Conservation (phyloP, 2,329 filamentous ascomycete species). For the Monosporascus sp. region DNA sequence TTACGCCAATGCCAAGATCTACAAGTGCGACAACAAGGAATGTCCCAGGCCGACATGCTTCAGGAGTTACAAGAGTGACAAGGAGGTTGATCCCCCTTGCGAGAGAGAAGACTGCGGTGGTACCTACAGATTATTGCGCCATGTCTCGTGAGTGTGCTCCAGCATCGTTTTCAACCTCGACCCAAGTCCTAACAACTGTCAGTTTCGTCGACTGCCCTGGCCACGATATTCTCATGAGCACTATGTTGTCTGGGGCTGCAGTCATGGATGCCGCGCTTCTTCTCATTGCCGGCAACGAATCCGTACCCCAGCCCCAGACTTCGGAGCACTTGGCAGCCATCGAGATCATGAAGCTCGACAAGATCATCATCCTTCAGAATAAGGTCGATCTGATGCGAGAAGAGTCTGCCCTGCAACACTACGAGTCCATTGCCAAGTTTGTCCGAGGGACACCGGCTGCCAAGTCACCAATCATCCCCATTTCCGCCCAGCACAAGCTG, state of each 20-base stretch:
- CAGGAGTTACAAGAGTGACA: conserved; percentile 96
- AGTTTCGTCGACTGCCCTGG: conserved; percentile 98
- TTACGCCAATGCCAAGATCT: conserved; percentile 99
- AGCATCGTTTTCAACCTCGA: neutral
- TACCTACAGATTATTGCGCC: conserved; percentile 81
- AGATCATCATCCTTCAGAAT: conserved; percentile 99
- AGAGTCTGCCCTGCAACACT: conserved; percentile 88
- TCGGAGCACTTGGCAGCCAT: conserved; percentile 98
- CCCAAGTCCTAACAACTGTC: conserved; percentile 8
- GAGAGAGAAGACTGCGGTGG: conserved; percentile 88
- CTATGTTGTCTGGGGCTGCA: conserved; percentile 97
- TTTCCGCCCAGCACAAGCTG: conserved; percentile 97
- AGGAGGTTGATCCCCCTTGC: conserved; percentile 94
- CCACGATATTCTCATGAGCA: conserved; percentile 99
- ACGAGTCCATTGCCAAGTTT: conserved; percentile 97
- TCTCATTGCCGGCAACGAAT: conserved; percentile 96
- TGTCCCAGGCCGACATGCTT: conserved; percentile 95
- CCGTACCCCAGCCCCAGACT: conserved; percentile 95
- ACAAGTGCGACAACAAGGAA: conserved; percentile 89
- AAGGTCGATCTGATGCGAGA: conserved; percentile 99
- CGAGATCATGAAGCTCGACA: conserved; percentile 99
- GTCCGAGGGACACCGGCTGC: conserved; percentile 96
- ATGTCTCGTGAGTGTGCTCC: conserved; percentile 70
- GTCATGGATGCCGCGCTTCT: conserved; percentile 99
- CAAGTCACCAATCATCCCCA: conserved; percentile 91